A percentile compares a stretch with the other conserved stretches of the same genome.
Conservation (phyloP, 345 rosid genomes). For the Gossypium anomalum region DNA sequence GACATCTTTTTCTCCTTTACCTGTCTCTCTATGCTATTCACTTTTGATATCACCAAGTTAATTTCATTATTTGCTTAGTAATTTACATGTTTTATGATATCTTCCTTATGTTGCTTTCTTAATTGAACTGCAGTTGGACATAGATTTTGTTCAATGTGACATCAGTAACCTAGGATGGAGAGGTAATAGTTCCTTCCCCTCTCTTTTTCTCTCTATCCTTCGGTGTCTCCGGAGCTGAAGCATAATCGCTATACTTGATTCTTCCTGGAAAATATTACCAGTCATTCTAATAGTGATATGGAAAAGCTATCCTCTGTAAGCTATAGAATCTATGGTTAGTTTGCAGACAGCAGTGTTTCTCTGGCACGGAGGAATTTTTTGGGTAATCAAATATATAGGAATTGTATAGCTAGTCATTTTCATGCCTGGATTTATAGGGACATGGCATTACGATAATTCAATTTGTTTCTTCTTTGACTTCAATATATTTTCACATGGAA, state of each 20-base stretch:
- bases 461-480: constrained; percentile 2
- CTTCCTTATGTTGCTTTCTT: constrained; percentile 6
- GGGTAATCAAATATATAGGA: not conserved
- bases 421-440: not conserved
- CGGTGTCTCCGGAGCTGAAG: not conserved
- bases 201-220: not conserved
- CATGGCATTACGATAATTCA: not conserved
- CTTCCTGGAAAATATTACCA: not conserved
- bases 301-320: not conserved
- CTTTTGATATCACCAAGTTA: not conserved
- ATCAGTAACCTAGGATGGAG: constrained; percentile 53
- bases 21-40: not conserved
- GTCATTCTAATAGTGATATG: not conserved
- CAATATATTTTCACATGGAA: not conserved
- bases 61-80: not conserved
- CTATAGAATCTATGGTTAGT: not conserved
- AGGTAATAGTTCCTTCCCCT: constrained; percentile 38
- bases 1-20: not conserved
- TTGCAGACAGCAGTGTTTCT: not conserved
- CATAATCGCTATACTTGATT: not conserved
- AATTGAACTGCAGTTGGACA: constrained; percentile 58
- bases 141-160: constrained; percentile 70
- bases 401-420: not conserved
- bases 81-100: not conserved
- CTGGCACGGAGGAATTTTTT: not conserved